Percentiles rank a stretch among this genome's conserved stretches.
phyloP scores from a whole-genome alignment of 2,329 filamentous ascomycete genomes.

The Leptographium wingfieldii region DNA sequence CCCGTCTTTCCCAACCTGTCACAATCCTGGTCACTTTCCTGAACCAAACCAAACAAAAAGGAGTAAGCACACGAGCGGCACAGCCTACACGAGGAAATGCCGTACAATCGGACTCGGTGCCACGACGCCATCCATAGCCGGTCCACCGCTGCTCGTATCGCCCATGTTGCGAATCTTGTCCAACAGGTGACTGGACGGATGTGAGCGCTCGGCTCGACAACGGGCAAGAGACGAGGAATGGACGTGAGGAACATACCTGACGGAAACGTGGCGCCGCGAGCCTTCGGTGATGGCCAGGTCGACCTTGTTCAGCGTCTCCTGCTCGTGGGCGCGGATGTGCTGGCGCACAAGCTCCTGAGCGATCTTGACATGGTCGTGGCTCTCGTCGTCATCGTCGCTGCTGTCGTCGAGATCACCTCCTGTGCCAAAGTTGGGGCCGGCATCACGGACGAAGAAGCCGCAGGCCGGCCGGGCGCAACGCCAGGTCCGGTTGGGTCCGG shows the following conservation, averaged over 20 bases:
- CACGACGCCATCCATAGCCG: background rate
- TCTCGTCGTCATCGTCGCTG: background rate
- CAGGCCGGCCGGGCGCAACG: slow-evolving; percentile 53
- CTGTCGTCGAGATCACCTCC: slow-evolving; percentile 13
- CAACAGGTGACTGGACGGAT: slow-evolving; percentile 34
- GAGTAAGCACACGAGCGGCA: background rate
- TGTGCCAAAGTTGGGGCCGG: background rate
- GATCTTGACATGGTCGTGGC: slow-evolving; percentile 27
- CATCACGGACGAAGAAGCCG: slow-evolving; percentile 43
- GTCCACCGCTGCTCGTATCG: slow-evolving; percentile 18
- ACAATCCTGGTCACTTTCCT: background rate
- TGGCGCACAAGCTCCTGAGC: slow-evolving; percentile 43
- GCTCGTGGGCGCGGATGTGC: slow-evolving; percentile 50
- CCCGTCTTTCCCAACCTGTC: too few relatives aligned
- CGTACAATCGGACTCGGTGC: slow-evolving; percentile 3
- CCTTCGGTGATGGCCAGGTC: slow-evolving; percentile 45
- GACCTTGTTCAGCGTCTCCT: slow-evolving; percentile 33
- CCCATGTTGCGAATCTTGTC: slow-evolving; percentile 38
- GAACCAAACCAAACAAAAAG: background rate
- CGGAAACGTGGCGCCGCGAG: slow-evolving; percentile 37
- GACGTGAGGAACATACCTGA: slow-evolving; percentile 32
- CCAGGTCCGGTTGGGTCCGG: slow-evolving; percentile 53
- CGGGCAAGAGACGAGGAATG: slow-evolving; percentile 1
- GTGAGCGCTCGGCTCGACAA: background rate
- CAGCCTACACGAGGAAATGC: background rate